Evolutionary conservation across 371 early-diverging fungal species (phyloP), one percentile per base, ranked within the genome.

Genomic region (Mortierella sp.): DNA sequence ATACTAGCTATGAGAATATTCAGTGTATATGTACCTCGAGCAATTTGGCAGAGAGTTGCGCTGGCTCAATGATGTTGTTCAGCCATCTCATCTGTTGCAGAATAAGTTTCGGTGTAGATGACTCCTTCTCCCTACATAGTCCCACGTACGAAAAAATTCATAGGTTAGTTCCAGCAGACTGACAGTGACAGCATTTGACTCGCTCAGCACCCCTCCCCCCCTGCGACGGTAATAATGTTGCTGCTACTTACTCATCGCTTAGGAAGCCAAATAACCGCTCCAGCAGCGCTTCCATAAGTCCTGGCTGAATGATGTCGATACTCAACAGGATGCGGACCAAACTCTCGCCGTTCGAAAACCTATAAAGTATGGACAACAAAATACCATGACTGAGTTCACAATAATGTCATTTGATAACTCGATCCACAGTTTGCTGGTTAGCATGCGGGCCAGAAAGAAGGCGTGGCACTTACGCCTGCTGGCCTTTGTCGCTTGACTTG

Each of bases 41-140:
- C 27, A 96, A 83, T 77, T 95, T 95, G 29, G 90, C 89, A 1
- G 94, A 88, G 54, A 97, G 87, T 21, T 81, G 80, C 16, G 89
- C 89, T 1, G 96, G 94, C 51, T 94, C 91, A 0, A 93, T 90
- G 43, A 96, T 90, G 74, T 96, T 92, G 78, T 96, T 96, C 44
- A 96, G 85, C 95, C 95, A 96, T 48, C 95, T 89, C 60, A 97
- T 75, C 78, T 97, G 96, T 58, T 95, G 93, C 55, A 97, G 81
- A 41, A 96, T 93, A 38, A 94, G 83, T 21, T 93, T 90, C 44
- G 94, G 93, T 4, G 91, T 91, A 8, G 90, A 90, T 18, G 93
- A 91, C 55, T 91, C 91, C 24, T 89, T 76, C 24, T 81, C 82
- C 8, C 85, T 84, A 76, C 2, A 72, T 12, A 4, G 27, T 27